phyloP scores from a whole-genome alignment of 1,284 basidiomycete species.

The Ceratobasidium theobromae region DNA sequence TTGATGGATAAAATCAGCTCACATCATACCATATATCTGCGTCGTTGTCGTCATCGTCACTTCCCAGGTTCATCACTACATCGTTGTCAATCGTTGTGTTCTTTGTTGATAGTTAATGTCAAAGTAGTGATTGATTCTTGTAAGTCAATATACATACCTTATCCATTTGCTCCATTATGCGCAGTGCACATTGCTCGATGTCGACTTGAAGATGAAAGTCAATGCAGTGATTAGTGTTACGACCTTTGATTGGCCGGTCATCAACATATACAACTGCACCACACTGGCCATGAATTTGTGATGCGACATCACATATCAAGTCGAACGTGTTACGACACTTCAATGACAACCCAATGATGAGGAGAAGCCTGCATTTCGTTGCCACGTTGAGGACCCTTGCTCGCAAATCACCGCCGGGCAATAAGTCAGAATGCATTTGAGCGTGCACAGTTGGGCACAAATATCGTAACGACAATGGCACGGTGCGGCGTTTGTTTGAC shows the following conservation, averaged over 20 bases:
- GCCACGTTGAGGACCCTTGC: not conserved
- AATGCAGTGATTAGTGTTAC: not conserved
- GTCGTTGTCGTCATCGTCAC: not conserved
- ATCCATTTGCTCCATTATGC: not conserved
- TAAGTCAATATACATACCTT: not conserved
- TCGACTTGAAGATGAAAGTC: not conserved
- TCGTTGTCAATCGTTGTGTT: not conserved
- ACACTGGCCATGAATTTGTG: not conserved
- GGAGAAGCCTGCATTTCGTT: not conserved
- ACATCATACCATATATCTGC: slow-evolving; percentile 8
- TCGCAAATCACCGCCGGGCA: not conserved
- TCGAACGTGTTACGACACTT: not conserved
- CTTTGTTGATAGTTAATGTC: not conserved
- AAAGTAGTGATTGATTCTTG: too few relatives aligned
- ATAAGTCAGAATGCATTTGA: not conserved
- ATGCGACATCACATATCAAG: not conserved
- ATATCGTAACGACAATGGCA: not conserved
- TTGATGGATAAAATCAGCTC: too few relatives aligned
- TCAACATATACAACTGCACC: slow-evolving; percentile 16
- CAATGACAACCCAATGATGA: not conserved
- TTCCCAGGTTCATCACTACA: not conserved
- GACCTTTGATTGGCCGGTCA: not conserved
- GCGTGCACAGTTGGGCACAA: not conserved
- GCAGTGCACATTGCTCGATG: not conserved
- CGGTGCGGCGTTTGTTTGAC: not conserved